These are phyloP conservation scores for Debaryomyces robertsiae DNA, from an alignment of 1,139 yeast species.

Conservation along the genomic window DNA sequence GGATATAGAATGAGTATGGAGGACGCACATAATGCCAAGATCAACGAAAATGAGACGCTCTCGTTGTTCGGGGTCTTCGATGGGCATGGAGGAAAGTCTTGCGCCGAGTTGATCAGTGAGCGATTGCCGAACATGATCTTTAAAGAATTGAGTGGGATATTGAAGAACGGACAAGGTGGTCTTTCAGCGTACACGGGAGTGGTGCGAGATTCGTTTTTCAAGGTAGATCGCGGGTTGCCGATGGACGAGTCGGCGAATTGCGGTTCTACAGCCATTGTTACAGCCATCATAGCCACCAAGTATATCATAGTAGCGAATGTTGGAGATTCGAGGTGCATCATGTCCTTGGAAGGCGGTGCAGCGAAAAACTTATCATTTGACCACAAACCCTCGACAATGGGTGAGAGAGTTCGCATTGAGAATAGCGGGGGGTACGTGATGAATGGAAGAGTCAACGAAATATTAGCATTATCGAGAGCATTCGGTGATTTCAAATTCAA, in stretches of 20 bases:
- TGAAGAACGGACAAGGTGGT: conserved; percentile 8
- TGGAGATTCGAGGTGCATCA: conserved; percentile 73
- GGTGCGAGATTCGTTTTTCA: conserved; percentile 57
- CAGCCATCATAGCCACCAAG: conserved; percentile 50
- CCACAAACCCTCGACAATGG: conserved; percentile 75
- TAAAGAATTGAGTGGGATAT: conserved; percentile 24
- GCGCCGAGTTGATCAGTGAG: conserved; percentile 59
- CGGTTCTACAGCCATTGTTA: conserved; percentile 71
- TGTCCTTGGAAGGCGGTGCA: conserved; percentile 51
- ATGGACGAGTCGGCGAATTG: conserved; percentile 47
- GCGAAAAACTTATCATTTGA: conserved; percentile 70
- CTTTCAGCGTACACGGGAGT: conserved; percentile 27
- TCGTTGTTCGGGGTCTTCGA: conserved; percentile 76
- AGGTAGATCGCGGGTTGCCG: conserved; percentile 57
- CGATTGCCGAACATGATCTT: conserved; percentile 40
- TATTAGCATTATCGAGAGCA: conserved; percentile 72
- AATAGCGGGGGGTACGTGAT: conserved; percentile 74
- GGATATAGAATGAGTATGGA: conserved; percentile 79
- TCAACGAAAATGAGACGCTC: conserved; percentile 46
- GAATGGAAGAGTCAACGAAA: conserved; percentile 70
- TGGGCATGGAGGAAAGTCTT: conserved; percentile 75
- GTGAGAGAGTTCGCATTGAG: conserved; percentile 73
- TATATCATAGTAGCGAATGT: conserved; percentile 64
- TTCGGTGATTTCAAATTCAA: conserved; percentile 77
- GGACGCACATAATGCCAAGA: conserved; percentile 63